A percentile compares a stretch with the other conserved stretches of the same genome.
Conservation (phyloP, 345 rosid genomes). For the Murraya paniculata region DNA sequence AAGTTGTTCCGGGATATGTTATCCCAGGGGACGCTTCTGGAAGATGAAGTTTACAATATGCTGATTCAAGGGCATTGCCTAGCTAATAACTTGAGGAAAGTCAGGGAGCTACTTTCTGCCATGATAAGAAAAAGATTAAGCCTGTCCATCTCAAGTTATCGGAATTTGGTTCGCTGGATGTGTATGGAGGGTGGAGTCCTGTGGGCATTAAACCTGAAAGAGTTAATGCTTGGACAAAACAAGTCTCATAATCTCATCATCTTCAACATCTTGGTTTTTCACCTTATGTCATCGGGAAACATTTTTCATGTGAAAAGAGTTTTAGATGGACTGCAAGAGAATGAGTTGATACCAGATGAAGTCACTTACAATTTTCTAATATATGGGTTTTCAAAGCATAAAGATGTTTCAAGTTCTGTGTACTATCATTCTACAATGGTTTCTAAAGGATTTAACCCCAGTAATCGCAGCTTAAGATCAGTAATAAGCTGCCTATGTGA, state of each 20-base stretch:
- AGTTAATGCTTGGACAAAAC: constrained; percentile 40
- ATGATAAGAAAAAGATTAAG: constrained; percentile 41
- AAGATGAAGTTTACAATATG: constrained; percentile 32
- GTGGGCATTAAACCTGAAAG: constrained; percentile 49
- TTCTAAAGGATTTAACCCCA: constrained; percentile 50
- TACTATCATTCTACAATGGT: constrained; percentile 58
- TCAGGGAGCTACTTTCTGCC: constrained; percentile 40
- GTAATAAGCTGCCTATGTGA: constrained; percentile 39
- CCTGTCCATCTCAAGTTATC: constrained; percentile 47
- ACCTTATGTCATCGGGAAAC: constrained; percentile 44
- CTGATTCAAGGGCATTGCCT: constrained; percentile 52
- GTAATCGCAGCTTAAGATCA: constrained; percentile 53
- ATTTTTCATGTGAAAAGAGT: constrained; percentile 28
- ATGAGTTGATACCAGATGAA: constrained; percentile 46
- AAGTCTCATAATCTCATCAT: constrained; percentile 25
- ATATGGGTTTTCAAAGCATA: constrained; percentile 46
- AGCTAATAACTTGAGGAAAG: constrained; percentile 38
- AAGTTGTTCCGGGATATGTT: constrained; percentile 32
- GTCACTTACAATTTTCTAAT: constrained; percentile 65
- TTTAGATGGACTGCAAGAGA: constrained; percentile 45
- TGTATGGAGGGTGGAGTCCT: constrained; percentile 40
- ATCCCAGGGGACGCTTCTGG: constrained; percentile 33
- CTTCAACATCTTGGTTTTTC: constrained; percentile 58
- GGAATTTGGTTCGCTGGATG: constrained; percentile 44
- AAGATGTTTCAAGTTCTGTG: constrained; percentile 39